Conservation (phyloP, 2,329 filamentous ascomycete species). For the Ophiocordyceps camponoti-rufipedis region DNA sequence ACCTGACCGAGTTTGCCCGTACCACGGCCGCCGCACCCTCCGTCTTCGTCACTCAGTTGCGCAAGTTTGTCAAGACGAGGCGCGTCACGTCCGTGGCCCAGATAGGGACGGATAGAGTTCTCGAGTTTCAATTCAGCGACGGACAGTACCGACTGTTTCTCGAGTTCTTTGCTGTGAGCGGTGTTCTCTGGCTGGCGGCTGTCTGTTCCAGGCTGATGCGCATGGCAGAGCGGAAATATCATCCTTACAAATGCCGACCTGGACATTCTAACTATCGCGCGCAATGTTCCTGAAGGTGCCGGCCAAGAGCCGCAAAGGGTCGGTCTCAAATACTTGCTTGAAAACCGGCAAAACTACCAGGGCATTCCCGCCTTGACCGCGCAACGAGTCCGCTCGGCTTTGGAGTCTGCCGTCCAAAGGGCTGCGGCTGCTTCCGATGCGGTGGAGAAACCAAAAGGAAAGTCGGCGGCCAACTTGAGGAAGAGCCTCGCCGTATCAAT, state of each 20-base stretch:
- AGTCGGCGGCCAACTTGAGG: conserved; percentile 55
- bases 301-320: conserved; percentile 70
- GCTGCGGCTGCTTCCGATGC: conserved; percentile 25
- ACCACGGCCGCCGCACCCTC: conserved; percentile 74
- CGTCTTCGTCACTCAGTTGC: conserved; percentile 64
- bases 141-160: conserved; percentile 74
- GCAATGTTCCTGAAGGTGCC: conserved; percentile 63
- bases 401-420: conserved; percentile 47
- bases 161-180: conserved; percentile 67
- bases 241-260: conserved; percentile 75
- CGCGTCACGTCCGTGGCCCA: conserved; percentile 66
- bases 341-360: conserved; percentile 66
- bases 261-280: conserved; percentile 63
- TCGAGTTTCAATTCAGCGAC: conserved; percentile 86
- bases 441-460: conserved; percentile 44
- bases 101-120: conserved; percentile 81
- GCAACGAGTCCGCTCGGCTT: conserved; percentile 49
- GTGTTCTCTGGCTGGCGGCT: neutral
- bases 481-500: conserved; percentile 71
- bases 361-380: conserved; percentile 59
- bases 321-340: conserved; percentile 61
- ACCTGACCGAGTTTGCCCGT: conserved; percentile 79
- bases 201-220: neutral
- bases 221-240: conserved; percentile 62
- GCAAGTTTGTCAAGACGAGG: conserved; percentile 77